Base-by-base conservation (phyloP, 2,329 filamentous ascomycete genomes). In the Paecilomyces dactylethromorphus region DNA sequence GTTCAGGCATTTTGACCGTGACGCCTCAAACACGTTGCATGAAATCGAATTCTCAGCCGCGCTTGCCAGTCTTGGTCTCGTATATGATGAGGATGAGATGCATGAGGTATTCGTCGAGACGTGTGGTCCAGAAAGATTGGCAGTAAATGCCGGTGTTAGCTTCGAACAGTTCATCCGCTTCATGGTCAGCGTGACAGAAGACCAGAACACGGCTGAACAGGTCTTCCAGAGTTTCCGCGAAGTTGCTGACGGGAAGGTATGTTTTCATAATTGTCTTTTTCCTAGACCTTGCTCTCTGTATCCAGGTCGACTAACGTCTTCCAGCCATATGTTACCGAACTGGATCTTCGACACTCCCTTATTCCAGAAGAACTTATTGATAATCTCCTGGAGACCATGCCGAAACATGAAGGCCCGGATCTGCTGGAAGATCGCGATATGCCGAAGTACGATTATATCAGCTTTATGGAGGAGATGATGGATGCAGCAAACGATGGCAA, bases 131-230 rank as follows among this genome's bases (percentile, higher is more conserved):
- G 64, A 65, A 33, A 66, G 74, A 58, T 61, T 91, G 86, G 35
- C 84, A 81, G 64, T 89, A 87, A 74, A 74, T 58, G 72, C 74
- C 13, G 85, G 89, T 64, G 94, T 99, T 56, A 94, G 90, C 3
- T 99, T 99, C 71, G 94, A 99, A 78, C 93, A 97, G 76, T 99
- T 99, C 71, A 99, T 99, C 73, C 87, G 91, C 45, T 99, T 99
- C 82, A 99, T 99, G 94, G 94, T 99, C 54, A 91, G 96, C 66
- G 94, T 97, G 55, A 99, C 94, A 12, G 94, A 99, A 76, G 94
- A 99, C 71, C 94, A 99, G 78, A 97, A 99, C 74, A 97, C 92
- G 3, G 94, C 94, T 12, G 94, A 97, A 76, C 94, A 99, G 75
- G 94, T 99, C 4, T 97, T 94, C 80, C 93, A 99, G 78, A 95